Conservation (phyloP, 805 yeast species). For the Saccharomyces kudriavzevii region DNA sequence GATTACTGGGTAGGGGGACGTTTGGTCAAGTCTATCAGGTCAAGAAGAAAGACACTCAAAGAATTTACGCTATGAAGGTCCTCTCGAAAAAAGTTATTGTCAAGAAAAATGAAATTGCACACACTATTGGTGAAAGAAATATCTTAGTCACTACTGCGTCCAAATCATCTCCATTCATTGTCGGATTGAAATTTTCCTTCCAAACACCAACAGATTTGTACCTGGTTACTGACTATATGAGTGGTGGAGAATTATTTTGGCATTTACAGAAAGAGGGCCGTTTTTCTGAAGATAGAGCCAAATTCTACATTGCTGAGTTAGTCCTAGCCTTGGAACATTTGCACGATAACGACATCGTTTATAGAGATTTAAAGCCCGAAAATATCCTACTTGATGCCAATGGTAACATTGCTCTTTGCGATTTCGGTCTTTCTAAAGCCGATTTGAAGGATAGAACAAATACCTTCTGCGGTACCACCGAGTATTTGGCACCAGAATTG, state of each 20-base stretch:
- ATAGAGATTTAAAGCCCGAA: constrained; percentile 95
- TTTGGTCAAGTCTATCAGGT: constrained; percentile 98
- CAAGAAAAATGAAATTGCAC: constrained; percentile 94
- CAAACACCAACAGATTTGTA: constrained; percentile 92
- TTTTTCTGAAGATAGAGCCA: constrained; percentile 87
- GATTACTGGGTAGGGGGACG: constrained; percentile 91
- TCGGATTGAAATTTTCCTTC: constrained; percentile 90
- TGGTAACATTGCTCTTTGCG: constrained; percentile 96
- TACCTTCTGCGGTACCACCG: constrained; percentile 97
- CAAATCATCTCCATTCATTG: constrained; percentile 85
- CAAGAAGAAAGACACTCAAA: constrained; percentile 75
- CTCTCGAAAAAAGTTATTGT: constrained; percentile 90
- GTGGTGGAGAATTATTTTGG: constrained; percentile 96
- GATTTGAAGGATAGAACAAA: constrained; percentile 85
- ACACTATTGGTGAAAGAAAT: constrained; percentile 94
- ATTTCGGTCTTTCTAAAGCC: constrained; percentile 93
- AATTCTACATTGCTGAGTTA: constrained; percentile 93
- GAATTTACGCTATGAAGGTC: constrained; percentile 97
- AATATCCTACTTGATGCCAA: constrained; percentile 90
- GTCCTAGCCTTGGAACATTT: constrained; percentile 88
- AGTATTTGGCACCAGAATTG: constrained; percentile 95
- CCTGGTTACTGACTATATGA: constrained; percentile 93
- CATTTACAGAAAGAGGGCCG: constrained; percentile 95
- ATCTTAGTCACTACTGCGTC: constrained; percentile 88
- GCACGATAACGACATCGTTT: constrained; percentile 92